These are phyloP conservation scores for Leishmania aethiopica DNA, from an alignment of 208 protist species.

Conservation along the genomic window DNA sequence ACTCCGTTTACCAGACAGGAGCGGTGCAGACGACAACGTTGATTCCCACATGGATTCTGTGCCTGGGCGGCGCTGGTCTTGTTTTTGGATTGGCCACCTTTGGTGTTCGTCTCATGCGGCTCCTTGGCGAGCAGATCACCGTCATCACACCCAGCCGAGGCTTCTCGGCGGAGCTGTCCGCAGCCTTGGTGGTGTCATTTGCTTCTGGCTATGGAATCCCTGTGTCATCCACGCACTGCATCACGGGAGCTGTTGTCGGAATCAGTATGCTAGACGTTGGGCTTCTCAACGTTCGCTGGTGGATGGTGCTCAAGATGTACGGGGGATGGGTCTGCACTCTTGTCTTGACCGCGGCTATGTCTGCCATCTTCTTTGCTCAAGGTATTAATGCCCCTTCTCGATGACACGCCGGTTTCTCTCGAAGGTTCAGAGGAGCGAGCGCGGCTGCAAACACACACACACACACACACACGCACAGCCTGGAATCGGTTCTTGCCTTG, in stretches of 20 bases:
- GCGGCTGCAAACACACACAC: background rate
- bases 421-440: background rate
- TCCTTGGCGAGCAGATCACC: constrained; percentile 78
- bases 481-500: no score
- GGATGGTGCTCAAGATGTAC: constrained; percentile 83
- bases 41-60: constrained; percentile 73
- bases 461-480: background rate
- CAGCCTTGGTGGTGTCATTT: constrained; percentile 78
- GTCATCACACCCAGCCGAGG: constrained; percentile 76
- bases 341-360: constrained; percentile 56
- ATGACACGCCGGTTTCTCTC: background rate
- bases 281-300: constrained; percentile 58
- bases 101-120: constrained; percentile 68
- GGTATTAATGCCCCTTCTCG: constrained; percentile 63
- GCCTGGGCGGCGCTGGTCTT: constrained; percentile 68
- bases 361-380: constrained; percentile 78
- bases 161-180: constrained; percentile 78
- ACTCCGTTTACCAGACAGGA: constrained; percentile 61
- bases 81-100: constrained; percentile 77
- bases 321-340: constrained; percentile 71
- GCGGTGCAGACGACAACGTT: constrained; percentile 34
- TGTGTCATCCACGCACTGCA: constrained; percentile 92
- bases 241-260: constrained; percentile 86
- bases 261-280: constrained; percentile 82
- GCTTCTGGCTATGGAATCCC: constrained; percentile 79